Evolutionary conservation across 176 grass and related monocot genomes (phyloP).

Genomic region (Rhynchospora breviuscula): DNA sequence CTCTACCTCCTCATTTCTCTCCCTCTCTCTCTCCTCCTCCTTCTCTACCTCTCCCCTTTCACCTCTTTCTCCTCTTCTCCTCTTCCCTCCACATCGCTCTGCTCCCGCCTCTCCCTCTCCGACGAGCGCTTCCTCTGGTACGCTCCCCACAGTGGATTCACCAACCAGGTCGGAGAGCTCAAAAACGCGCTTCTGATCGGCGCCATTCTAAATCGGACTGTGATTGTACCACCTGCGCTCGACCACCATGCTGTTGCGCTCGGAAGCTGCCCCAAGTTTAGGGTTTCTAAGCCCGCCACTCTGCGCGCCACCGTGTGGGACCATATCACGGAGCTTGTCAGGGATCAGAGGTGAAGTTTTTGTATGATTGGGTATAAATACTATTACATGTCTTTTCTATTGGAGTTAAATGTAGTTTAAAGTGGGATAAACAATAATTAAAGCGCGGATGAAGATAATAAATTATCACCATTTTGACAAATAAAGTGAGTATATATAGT

Average conservation of each 20-base stretch:
- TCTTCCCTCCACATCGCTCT: constrained; percentile 9
- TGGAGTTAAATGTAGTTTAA: neutral
- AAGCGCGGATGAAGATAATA: neutral
- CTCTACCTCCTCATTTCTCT: constrained; percentile 38
- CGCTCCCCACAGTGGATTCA: constrained; percentile 92
- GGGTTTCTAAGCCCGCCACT: constrained; percentile 49
- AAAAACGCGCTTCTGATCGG: constrained; percentile 67
- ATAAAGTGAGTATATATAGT: neutral
- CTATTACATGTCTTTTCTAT: neutral
- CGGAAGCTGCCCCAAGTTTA: constrained; percentile 94
- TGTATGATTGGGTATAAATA: neutral
- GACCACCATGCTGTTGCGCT: constrained; percentile 89
- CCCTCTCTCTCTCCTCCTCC: constrained; percentile 28
- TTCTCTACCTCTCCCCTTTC: constrained; percentile 36
- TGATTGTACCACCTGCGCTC: constrained; percentile 80
- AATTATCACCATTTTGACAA: neutral
- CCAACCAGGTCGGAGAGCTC: constrained; percentile 84
- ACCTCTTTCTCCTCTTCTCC: constrained; percentile 32
- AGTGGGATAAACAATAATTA: neutral
- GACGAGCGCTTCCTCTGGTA: constrained; percentile 84
- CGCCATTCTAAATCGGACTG: constrained; percentile 75
- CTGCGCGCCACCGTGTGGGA: constrained; percentile 74
- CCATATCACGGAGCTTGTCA: constrained; percentile 66
- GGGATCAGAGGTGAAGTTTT: constrained; percentile 46
- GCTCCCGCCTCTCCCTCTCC: constrained; percentile 14